phyloP scores from a whole-genome alignment of 2,329 filamentous ascomycete genomes.

The Acarospora socialis region DNA sequence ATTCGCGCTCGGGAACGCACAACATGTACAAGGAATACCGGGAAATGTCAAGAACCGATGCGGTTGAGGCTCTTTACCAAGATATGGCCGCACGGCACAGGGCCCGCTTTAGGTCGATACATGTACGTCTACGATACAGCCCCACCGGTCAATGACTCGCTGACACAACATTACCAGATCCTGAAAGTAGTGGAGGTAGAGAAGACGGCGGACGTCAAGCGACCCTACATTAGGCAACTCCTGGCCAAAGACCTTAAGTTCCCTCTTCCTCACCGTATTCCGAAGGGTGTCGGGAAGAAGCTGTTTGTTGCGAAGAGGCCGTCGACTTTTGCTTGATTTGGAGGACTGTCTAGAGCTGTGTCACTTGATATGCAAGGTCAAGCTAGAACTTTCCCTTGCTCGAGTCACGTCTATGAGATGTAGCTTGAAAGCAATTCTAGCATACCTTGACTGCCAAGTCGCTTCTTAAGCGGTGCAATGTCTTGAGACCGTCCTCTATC shows the following conservation, averaged over 20 bases:
- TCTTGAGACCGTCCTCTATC: too few relatives aligned
- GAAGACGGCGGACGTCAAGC: slow-evolving; percentile 88
- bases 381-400: too few relatives aligned
- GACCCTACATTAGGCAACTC: slow-evolving; percentile 99
- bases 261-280: slow-evolving; percentile 92
- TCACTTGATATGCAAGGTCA: too few relatives aligned
- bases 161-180: slow-evolving; percentile 46
- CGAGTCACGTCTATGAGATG: too few relatives aligned
- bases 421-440: too few relatives aligned
- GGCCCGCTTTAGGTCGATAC: slow-evolving; percentile 93
- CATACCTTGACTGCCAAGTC: too few relatives aligned
- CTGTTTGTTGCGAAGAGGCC: slow-evolving; percentile 86
- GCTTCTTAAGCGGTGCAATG: too few relatives aligned
- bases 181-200: slow-evolving; percentile 96
- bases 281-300: slow-evolving; percentile 73
- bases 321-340: slow-evolving; percentile 97
- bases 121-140: slow-evolving; percentile 51
- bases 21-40: slow-evolving; percentile 99
- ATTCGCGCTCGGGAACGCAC: slow-evolving; percentile 98
- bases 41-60: slow-evolving; percentile 91
- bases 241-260: slow-evolving; percentile 89
- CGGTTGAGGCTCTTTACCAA: slow-evolving; percentile 94
- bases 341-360: too few relatives aligned
- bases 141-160: too few relatives aligned
- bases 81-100: slow-evolving; percentile 99